Base-by-base conservation (phyloP, 2,329 filamentous ascomycete species). In the Passalora sequoiae region DNA sequence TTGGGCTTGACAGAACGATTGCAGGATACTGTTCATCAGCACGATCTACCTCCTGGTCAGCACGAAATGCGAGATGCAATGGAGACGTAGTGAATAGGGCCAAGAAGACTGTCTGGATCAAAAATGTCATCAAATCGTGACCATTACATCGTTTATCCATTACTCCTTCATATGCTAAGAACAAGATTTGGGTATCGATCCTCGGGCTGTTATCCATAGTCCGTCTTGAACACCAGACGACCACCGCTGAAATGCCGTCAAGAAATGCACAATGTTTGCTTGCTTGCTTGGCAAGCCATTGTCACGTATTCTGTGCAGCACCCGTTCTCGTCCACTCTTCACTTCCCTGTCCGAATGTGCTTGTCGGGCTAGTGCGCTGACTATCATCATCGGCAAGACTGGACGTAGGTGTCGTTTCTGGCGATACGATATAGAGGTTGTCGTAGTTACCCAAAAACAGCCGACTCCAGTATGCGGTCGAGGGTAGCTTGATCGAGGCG, bases 391-490 rank as follows among this genome's bases (percentile, higher is more conserved):
- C 58, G 25, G 50, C 52, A 15, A 59, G 35, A 36, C 62, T 64
- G 28, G 51, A 54, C 5, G 41, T 61, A 22, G 66, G 64, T 29
- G 64, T 68, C 28, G 54, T 65, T 30, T 69, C 66, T 13, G 68
- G 63, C 37, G 65, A 69, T 13, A 74, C 67, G 47, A 74, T 73
- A 56, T 69, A 74, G n/a, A 74, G 62, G 25, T 73, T 66, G 17
- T 69, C 64, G 49, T 66, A 73, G 44, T 63, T 66, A 43, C 69
- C 68, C 44, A 71, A 60, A 12, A 73, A 54, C 49, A 72, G 59
- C 28, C 69, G 64, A 46, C 68, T 69, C 65, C 68, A 70, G 51
- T 70, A 72, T 7, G 69, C 67, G 21, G 57, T 54, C 8, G 61
- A 64, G 4, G 70, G 69, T 16, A 74, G 60, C 36, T 69, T 68